Evolutionary conservation across 306 rosid species (phyloP).

Genomic region (Casuarina cunninghamiana): DNA sequence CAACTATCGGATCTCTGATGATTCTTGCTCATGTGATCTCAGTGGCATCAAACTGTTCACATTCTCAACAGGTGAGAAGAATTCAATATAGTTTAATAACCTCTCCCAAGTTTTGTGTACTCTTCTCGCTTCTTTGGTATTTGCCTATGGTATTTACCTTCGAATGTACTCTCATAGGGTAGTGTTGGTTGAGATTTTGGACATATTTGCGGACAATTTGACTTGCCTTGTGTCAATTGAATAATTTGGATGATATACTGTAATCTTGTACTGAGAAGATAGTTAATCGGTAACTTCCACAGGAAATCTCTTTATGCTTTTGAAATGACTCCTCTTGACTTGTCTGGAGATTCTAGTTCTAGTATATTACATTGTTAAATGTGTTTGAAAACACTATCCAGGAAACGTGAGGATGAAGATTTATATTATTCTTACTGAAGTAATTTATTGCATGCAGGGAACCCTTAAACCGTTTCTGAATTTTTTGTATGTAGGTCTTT

Average conservation of each 20-base stretch:
- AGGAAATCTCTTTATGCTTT: background rate
- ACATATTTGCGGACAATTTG: background rate
- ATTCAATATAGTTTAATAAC: background rate
- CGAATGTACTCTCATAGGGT: background rate
- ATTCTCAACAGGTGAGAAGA: conserved; percentile 63
- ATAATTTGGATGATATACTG: background rate
- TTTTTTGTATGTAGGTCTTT: conserved; percentile 57
- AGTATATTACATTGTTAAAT: conserved; percentile 1
- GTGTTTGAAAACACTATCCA: background rate
- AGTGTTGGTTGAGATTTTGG: background rate
- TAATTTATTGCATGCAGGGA: background rate
- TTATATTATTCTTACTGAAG: conserved; percentile 11
- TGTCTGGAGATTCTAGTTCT: background rate
- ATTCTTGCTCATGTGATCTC: conserved; percentile 74
- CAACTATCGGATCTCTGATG: conserved; percentile 73
- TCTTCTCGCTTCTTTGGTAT: background rate
- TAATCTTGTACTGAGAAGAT: conserved; percentile 1
- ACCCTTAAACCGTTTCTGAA: conserved; percentile 4
- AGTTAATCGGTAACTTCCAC: background rate
- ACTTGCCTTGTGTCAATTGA: background rate
- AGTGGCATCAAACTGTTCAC: conserved; percentile 51
- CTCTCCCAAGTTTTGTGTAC: background rate
- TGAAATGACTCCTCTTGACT: background rate
- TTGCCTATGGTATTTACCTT: background rate
- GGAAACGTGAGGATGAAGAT: background rate